These are phyloP conservation scores for Kodamaea leandrae DNA, from an alignment of 805 yeast genomes.

Conservation along the genomic window DNA sequence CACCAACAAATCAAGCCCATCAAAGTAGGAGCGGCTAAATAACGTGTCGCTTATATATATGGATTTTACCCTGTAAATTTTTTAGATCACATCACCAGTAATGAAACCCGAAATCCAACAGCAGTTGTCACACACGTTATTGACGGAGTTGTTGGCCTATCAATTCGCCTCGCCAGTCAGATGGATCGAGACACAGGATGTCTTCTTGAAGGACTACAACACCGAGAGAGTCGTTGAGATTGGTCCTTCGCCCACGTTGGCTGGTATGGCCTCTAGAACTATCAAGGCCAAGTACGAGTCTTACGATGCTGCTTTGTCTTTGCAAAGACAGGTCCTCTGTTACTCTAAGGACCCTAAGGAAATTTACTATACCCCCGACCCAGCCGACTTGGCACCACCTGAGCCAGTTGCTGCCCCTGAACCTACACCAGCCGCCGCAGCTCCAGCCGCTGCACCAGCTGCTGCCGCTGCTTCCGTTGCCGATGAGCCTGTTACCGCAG, in stretches of 20 bases:
- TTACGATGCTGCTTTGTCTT: slow-evolving; percentile 93
- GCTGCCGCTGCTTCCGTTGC: slow-evolving; percentile 83
- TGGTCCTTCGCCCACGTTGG: slow-evolving; percentile 98
- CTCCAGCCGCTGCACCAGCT: slow-evolving; percentile 59
- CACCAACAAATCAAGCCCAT: slow-evolving; percentile 3
- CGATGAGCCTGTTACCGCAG: slow-evolving; percentile 87
- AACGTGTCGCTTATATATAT: slow-evolving; percentile 2
- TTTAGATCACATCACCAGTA: slow-evolving; percentile 9
- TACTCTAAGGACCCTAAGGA: slow-evolving; percentile 96
- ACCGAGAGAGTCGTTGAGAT: slow-evolving; percentile 97
- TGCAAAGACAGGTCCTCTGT: slow-evolving; percentile 90
- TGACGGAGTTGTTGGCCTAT: slow-evolving; percentile 95
- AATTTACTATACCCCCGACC: slow-evolving; percentile 90
- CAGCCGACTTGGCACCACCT: slow-evolving; percentile 48
- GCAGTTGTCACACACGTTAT: slow-evolving; percentile 90
- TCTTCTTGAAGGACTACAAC: slow-evolving; percentile 87
- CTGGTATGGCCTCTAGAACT: slow-evolving; percentile 98
- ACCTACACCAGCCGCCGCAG: slow-evolving; percentile 52
- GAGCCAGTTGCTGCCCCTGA: slow-evolving; percentile 52
- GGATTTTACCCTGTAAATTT: neutral
- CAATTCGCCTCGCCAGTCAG: slow-evolving; percentile 99
- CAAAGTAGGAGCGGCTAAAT: neutral
- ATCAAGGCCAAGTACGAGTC: slow-evolving; percentile 93
- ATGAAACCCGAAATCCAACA: slow-evolving; percentile 97
- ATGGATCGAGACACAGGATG: slow-evolving; percentile 99